These are phyloP conservation scores for Lactuca saligna DNA, from an alignment of 129 eudicot species.

Conservation along the genomic window DNA sequence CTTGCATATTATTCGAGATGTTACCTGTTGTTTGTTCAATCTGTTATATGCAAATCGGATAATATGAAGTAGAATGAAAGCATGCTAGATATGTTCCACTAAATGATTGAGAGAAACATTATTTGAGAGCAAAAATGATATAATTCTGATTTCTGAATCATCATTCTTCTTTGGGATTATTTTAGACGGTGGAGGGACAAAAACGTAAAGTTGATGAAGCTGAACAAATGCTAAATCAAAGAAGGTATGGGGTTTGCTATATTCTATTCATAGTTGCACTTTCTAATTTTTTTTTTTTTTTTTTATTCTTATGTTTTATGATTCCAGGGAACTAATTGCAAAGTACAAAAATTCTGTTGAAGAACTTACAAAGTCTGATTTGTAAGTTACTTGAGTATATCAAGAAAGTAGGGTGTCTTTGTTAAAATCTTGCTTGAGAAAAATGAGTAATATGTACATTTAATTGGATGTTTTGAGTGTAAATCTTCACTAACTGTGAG, in stretches of 20 bases:
- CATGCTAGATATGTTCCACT: neutral
- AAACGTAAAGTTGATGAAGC: conserved; percentile 75
- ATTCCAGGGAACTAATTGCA: conserved; percentile 67
- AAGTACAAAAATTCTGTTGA: conserved; percentile 69
- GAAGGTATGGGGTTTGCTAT: conserved; percentile 51
- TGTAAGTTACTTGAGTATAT: conserved; percentile 14
- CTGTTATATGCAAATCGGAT: conserved; percentile 1
- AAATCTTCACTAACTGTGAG: too few relatives aligned
- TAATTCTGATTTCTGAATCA: neutral
- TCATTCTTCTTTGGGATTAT: conserved; percentile 16
- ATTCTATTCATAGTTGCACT: neutral
- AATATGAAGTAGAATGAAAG: neutral
- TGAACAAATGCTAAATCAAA: conserved; percentile 69
- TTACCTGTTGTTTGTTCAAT: neutral
- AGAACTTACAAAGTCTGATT: conserved; percentile 65
- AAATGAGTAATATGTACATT: neutral
- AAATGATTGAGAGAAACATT: neutral
- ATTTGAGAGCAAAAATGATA: neutral
- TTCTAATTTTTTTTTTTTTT: neutral
- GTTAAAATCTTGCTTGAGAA: neutral
- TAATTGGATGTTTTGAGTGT: neutral
- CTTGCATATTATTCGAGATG: neutral
- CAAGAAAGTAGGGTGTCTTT: neutral
- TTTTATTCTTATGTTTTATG: neutral
- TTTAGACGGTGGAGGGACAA: conserved; percentile 87